phyloP scores from a whole-genome alignment of 495 filamentous ascomycete genomes.

The Beverwykella pulmonaria region DNA sequence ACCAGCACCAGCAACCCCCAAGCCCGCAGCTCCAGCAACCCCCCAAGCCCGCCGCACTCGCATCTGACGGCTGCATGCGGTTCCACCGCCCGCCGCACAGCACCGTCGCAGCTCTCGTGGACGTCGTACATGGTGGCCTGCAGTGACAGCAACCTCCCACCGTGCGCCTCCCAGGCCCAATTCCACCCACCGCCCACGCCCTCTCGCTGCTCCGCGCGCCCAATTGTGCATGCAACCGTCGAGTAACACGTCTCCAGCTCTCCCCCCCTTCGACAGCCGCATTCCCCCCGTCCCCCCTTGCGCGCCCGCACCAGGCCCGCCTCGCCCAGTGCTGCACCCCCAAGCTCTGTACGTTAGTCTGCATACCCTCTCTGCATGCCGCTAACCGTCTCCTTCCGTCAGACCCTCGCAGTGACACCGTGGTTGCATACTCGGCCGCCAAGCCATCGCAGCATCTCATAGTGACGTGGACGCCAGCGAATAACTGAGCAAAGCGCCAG shows the following conservation, averaged over 20 bases:
- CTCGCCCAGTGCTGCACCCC: not conserved
- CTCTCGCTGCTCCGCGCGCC: constrained; percentile 1
- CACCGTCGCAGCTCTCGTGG: constrained; percentile 9
- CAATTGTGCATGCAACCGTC: constrained; percentile 13
- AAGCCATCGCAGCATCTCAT: constrained; percentile 32
- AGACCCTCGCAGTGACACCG: constrained; percentile 28
- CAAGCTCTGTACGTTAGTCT: constrained; percentile 13
- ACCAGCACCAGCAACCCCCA: constrained; percentile 7
- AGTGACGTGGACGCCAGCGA: constrained; percentile 47
- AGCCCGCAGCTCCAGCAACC: not conserved
- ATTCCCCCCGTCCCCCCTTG: constrained; percentile 11
- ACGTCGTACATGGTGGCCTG: constrained; percentile 21
- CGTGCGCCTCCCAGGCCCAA: constrained; percentile 2
- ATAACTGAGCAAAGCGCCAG: constrained; percentile 43
- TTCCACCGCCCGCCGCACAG: constrained; percentile 18
- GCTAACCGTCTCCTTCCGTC: constrained; percentile 30
- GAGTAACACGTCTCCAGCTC: not conserved
- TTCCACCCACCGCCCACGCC: not conserved
- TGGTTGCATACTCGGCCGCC: constrained; percentile 36
- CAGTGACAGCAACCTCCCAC: constrained; percentile 12
- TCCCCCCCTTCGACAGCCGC: too few relatives aligned
- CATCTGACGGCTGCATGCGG: constrained; percentile 13
- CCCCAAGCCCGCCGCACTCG: not conserved
- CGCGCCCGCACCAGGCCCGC: not conserved
- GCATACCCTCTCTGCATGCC: constrained; percentile 18